Evolutionary conservation across 148 eudicot genomes (phyloP).

Genomic region (Polygonum maritimum): DNA sequence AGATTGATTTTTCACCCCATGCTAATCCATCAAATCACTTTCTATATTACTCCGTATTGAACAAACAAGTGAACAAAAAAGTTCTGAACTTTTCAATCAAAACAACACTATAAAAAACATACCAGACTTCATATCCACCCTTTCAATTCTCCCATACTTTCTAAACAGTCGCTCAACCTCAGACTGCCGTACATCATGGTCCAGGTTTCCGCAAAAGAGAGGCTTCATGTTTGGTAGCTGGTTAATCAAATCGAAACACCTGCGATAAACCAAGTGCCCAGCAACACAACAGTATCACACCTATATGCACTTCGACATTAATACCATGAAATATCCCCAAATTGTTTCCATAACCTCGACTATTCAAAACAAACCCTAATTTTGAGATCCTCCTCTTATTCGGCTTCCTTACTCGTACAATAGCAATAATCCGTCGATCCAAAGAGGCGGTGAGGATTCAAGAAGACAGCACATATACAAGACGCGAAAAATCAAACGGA

Average conservation of each 20-base stretch:
- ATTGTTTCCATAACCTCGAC: no score
- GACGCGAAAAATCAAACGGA: no score
- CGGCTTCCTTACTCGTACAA: neutral
- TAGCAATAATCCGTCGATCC: neutral
- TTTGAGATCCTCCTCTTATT: neutral
- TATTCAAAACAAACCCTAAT: neutral
- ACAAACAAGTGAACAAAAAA: no score
- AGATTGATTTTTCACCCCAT: no score
- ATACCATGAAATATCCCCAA: neutral
- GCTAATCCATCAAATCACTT: no score
- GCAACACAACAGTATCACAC: neutral
- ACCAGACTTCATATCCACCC: conserved; percentile 91
- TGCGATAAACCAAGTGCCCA: neutral
- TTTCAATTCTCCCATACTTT: conserved; percentile 70
- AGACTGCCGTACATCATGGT: conserved; percentile 67
- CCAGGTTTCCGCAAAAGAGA: conserved; percentile 73
- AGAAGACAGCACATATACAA: no score
- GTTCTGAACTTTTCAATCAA: no score
- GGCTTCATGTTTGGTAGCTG: conserved; percentile 33
- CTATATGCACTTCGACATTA: neutral
- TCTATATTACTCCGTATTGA: no score
- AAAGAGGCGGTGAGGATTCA: neutral
- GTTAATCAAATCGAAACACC: neutral
- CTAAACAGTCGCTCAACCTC: conserved; percentile 75
- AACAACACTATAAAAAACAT: conserved; percentile 11